Conservation (phyloP, 768 basidiomycete species). For the Boletus patriciae region DNA sequence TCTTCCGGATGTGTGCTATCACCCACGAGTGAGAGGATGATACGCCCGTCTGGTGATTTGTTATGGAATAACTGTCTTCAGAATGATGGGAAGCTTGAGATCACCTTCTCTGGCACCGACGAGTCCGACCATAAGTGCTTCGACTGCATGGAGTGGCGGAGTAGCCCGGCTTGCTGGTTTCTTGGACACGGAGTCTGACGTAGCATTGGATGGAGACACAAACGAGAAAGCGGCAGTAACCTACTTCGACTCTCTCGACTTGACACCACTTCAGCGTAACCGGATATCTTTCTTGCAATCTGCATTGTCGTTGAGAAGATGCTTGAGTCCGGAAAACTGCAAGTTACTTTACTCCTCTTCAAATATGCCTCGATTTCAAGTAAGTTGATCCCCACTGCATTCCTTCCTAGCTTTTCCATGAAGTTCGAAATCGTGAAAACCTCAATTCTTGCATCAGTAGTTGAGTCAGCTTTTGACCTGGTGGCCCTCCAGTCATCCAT, state of each 20-base stretch:
- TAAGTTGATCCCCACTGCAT: conserved; percentile 74
- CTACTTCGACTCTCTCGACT: conserved; percentile 40
- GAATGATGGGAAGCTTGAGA: not conserved
- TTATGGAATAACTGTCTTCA: not conserved
- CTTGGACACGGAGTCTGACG: conserved; percentile 7
- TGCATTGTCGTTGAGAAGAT: conserved; percentile 22
- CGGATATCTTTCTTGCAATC: conserved; percentile 80
- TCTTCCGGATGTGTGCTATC: conserved; percentile 37
- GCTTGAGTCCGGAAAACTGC: not conserved
- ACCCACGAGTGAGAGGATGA: conserved; percentile 55
- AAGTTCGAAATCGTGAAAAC: conserved; percentile 71
- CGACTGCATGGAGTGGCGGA: conserved; percentile 77
- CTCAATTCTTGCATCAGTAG: conserved; percentile 39
- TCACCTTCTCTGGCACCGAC: conserved; percentile 74
- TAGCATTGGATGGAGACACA: not conserved
- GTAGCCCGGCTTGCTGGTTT: conserved; percentile 41
- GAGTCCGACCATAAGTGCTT: conserved; percentile 76
- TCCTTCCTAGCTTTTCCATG: conserved; percentile 62
- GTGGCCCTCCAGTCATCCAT: conserved; percentile 49
- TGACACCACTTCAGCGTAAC: conserved; percentile 68
- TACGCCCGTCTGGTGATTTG: conserved; percentile 64
- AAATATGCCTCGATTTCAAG: conserved; percentile 82
- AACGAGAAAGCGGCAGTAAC: not conserved
- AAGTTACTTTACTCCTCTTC: conserved; percentile 82
- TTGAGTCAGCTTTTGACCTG: conserved; percentile 17